A percentile compares a stretch with the other conserved stretches of the same genome.
Evolutionary conservation across 1,139 yeast genomes (phyloP).

Genomic region (Diutina ranongensis): DNA sequence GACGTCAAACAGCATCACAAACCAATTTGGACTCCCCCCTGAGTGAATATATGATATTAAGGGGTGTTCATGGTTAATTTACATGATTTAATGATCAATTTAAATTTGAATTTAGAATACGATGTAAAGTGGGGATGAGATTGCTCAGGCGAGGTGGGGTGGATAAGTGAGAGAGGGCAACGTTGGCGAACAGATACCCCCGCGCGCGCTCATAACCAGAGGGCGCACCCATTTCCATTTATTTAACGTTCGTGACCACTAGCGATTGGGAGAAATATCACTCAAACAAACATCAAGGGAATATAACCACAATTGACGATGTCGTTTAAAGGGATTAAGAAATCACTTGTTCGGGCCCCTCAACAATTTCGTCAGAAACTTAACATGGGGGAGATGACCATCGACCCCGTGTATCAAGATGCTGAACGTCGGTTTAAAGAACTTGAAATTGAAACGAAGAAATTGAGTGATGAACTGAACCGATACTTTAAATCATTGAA

Average conservation of each 20-base stretch:
- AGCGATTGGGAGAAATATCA: too few relatives aligned
- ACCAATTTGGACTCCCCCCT: too few relatives aligned
- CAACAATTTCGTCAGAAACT: constrained; percentile 67
- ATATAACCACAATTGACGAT: too few relatives aligned
- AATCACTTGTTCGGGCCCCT: constrained; percentile 79
- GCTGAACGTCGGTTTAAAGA: constrained; percentile 95
- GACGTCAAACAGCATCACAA: too few relatives aligned
- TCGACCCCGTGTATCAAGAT: constrained; percentile 82
- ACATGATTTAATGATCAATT: too few relatives aligned
- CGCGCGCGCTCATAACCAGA: neutral
- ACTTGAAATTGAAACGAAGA: constrained; percentile 79
- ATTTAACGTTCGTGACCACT: neutral
- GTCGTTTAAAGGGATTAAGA: constrained; percentile 92
- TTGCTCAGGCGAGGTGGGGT: too few relatives aligned
- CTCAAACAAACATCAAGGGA: too few relatives aligned
- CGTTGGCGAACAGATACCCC: neutral
- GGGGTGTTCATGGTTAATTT: too few relatives aligned
- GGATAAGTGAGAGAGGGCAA: too few relatives aligned
- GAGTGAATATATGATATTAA: too few relatives aligned
- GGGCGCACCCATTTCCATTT: neutral
- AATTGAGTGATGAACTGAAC: constrained; percentile 80
- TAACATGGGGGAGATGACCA: constrained; percentile 77
- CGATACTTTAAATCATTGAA: constrained; percentile 85
- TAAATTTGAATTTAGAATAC: too few relatives aligned
- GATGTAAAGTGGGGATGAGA: too few relatives aligned